Evolutionary conservation across 1,284 basidiomycete genomes (phyloP), one percentile per base, ranked within the genome.

Genomic region (Trametes versicolor): DNA sequence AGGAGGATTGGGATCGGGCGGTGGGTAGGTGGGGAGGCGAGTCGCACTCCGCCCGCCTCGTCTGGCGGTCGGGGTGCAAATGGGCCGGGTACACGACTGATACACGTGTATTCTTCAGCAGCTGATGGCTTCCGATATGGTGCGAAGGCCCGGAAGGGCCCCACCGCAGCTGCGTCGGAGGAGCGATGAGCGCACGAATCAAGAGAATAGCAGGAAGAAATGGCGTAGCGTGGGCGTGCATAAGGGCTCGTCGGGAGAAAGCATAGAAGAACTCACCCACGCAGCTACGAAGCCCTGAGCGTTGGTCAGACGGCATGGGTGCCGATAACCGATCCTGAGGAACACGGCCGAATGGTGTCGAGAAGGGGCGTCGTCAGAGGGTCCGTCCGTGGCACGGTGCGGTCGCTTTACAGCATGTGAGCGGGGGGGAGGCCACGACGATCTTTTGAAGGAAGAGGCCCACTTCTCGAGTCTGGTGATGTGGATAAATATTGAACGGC

Each of bases 71-170:
- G 54, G 49, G 54, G 54, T n/a, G 54, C 41, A 39, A 17, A 27
- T 50, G 54, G 36, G 41, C 27, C 48, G 54, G 8, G 32, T 41
- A 25, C 61, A 62, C 61, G 61, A 57, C 54, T 47, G 10, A 10
- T 39, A 54, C 62, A 68, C 67, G 67, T 63, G 64, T 61, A 54
- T 59, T 51, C 37, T 58, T 34, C 53, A 39, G 51, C 47, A 29
- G 37, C 61, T 61, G 59, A 68, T 68, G 64, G 36, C 2, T 21
- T 58, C 54, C 61, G 67, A 65, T 65, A 65, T 65, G 60, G 62
- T 19, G 54, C 37, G 29, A 51, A 52, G 43, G 12, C 41, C 49
- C 29, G 36, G 27, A 54, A 34, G 15, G 19, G 39, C 56, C 37
- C 55, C 52, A 50, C 59, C 55, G 62, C 52, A 37, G 49, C 34